phyloP scores from a whole-genome alignment of 257 asterid genomes.

The Nicotiana noctiflora region DNA sequence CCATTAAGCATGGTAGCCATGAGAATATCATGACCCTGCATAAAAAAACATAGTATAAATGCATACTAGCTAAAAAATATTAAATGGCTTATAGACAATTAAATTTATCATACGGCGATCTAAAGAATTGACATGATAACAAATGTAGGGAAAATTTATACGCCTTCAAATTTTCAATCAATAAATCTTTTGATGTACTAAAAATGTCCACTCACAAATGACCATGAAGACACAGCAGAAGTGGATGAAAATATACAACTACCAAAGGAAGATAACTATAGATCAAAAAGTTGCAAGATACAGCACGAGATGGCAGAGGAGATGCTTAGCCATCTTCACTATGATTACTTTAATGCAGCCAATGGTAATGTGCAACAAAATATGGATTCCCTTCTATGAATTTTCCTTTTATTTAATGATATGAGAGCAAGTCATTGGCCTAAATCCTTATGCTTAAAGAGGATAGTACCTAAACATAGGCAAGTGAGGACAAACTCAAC shows the following conservation, averaged over 20 bases:
- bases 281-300: background rate
- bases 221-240: background rate
- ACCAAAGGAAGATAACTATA: background rate
- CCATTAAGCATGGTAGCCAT: constrained; percentile 99
- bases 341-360: background rate
- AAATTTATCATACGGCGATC: background rate
- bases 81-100: background rate
- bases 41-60: background rate
- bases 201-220: background rate
- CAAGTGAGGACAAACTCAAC: background rate
- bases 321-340: background rate
- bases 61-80: background rate
- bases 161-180: background rate
- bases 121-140: background rate
- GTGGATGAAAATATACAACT: too few relatives aligned
- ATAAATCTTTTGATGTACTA: background rate
- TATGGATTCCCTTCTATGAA: background rate
- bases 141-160: background rate
- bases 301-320: background rate
- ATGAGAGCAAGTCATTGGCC: background rate
- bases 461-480: background rate
- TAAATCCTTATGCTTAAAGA: background rate
- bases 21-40: constrained; percentile 93
- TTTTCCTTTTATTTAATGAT: background rate
- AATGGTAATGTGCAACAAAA: background rate